Evolutionary conservation across 2,329 filamentous ascomycete genomes (phyloP).

Genomic region (Hypomyces perniciosus): DNA sequence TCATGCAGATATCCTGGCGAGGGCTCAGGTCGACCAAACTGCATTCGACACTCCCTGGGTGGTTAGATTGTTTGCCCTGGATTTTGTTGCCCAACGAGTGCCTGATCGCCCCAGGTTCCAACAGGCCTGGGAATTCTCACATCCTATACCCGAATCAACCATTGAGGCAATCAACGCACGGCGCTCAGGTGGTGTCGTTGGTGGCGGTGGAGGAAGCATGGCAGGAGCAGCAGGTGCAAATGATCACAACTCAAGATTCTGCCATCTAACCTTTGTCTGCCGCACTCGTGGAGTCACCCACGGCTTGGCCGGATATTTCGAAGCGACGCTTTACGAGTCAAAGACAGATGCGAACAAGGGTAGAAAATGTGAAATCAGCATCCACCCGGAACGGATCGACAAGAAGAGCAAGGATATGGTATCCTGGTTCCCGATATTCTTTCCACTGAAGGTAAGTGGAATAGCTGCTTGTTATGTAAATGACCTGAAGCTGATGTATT

Average conservation of each 20-base stretch:
- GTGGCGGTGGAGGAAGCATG: constrained; percentile 66
- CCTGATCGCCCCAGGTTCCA: constrained; percentile 61
- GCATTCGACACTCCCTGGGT: constrained; percentile 93
- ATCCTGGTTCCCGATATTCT: constrained; percentile 98
- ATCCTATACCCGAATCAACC: constrained; percentile 60
- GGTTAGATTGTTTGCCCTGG: constrained; percentile 82
- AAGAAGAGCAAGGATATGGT: constrained; percentile 96
- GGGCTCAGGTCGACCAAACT: constrained; percentile 55
- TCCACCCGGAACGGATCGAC: constrained; percentile 86
- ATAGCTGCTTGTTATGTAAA: background rate
- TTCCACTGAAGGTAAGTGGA: constrained; percentile 75
- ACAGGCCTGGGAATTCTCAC: constrained; percentile 72
- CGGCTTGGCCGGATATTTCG: constrained; percentile 90
- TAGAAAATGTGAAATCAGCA: constrained; percentile 76
- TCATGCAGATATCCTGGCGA: constrained; percentile 68
- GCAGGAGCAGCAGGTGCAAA: constrained; percentile 74
- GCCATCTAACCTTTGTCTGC: constrained; percentile 71
- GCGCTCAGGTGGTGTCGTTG: constrained; percentile 57
- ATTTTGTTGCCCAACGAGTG: constrained; percentile 67
- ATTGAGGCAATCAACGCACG: constrained; percentile 51
- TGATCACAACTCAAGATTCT: constrained; percentile 82
- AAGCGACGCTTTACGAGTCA: constrained; percentile 80
- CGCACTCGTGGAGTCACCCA: constrained; percentile 77
- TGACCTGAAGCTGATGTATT: constrained; percentile 11
- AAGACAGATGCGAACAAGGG: constrained; percentile 30